Evolutionary conservation across 2,329 filamentous ascomycete species (phyloP).

Genomic region (Alternaria sp.): DNA sequence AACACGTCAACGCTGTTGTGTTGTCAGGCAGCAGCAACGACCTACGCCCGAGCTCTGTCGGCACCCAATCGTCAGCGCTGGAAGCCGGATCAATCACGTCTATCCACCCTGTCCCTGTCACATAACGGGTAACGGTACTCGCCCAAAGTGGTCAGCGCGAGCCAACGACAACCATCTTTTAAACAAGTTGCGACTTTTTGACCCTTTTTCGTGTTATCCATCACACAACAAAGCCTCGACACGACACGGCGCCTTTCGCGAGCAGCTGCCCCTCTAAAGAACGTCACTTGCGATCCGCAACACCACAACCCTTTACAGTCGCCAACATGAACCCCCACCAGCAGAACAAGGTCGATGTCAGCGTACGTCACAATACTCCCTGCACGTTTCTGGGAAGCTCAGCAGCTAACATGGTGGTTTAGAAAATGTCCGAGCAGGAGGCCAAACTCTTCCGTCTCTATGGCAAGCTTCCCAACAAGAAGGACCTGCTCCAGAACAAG

Average conservation of each 20-base stretch:
- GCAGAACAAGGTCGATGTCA: slow-evolving; percentile 98
- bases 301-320: slow-evolving; percentile 15
- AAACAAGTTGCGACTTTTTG: slow-evolving; percentile 29
- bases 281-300: slow-evolving; percentile 23
- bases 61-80: slow-evolving; percentile 43
- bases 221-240: slow-evolving; percentile 42
- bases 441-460: slow-evolving; percentile 96
- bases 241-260: slow-evolving; percentile 17
- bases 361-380: slow-evolving; percentile 67
- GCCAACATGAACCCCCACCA: slow-evolving; percentile 88
- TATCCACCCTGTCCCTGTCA: slow-evolving; percentile 43
- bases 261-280: slow-evolving; percentile 21
- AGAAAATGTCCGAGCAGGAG: slow-evolving; percentile 94
- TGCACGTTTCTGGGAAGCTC: slow-evolving; percentile 13
- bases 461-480: slow-evolving; percentile 95
- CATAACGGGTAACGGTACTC: slow-evolving; percentile 23
- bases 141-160: slow-evolving; percentile 33
- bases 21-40: slow-evolving; percentile 43
- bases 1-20: slow-evolving; percentile 25
- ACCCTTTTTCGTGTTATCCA: slow-evolving; percentile 27
- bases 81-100: slow-evolving; percentile 29
- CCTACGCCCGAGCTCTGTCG: slow-evolving; percentile 30
- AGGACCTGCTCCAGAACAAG: slow-evolving; percentile 96
- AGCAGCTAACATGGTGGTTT: slow-evolving; percentile 33
- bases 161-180: slow-evolving; percentile 30